Percentiles rank a stretch among this genome's conserved stretches.
Evolutionary conservation across 306 rosid species (phyloP).

Genomic region (Vigna mungo): DNA sequence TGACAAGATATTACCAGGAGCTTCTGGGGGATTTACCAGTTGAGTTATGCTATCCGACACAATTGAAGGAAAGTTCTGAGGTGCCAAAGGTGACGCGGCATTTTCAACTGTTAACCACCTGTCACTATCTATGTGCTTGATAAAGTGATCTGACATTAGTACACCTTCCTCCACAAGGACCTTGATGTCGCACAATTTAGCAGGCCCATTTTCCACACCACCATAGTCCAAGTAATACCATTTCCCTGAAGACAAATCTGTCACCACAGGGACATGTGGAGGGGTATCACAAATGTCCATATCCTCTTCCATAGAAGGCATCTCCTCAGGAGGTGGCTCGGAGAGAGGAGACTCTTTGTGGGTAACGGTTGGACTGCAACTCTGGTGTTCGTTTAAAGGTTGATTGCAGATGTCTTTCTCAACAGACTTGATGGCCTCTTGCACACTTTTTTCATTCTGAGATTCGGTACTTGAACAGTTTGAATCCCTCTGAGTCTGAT

Average conservation of each 20-base stretch:
- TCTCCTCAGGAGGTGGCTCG: conserved; percentile 73
- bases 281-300: conserved; percentile 99
- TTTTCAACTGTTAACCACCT: conserved; percentile 97
- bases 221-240: conserved; percentile 93
- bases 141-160: conserved; percentile 85
- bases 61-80: conserved; percentile 71
- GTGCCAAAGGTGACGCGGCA: conserved; percentile 83
- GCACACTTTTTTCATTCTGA: conserved; percentile 57
- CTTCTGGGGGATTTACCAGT: conserved; percentile 94
- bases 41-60: conserved; percentile 77
- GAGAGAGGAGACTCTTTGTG: conserved; percentile 57
- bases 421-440: conserved; percentile 45
- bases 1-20: conserved; percentile 87
- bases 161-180: conserved; percentile 86
- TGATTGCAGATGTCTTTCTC: conserved; percentile 56
- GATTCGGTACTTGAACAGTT: conserved; percentile 65
- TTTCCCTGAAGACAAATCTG: conserved; percentile 76
- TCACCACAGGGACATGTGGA: conserved; percentile 78
- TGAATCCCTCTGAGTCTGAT: conserved; percentile 61
- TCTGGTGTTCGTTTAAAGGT: conserved; percentile 58
- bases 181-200: conserved; percentile 79
- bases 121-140: conserved; percentile 90
- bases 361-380: conserved; percentile 64
- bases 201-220: conserved; percentile 87
- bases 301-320: conserved; percentile 97